These are phyloP conservation scores for Phytophthora litchii DNA, from an alignment of 352 stramenopile genomes.

Conservation along the genomic window DNA sequence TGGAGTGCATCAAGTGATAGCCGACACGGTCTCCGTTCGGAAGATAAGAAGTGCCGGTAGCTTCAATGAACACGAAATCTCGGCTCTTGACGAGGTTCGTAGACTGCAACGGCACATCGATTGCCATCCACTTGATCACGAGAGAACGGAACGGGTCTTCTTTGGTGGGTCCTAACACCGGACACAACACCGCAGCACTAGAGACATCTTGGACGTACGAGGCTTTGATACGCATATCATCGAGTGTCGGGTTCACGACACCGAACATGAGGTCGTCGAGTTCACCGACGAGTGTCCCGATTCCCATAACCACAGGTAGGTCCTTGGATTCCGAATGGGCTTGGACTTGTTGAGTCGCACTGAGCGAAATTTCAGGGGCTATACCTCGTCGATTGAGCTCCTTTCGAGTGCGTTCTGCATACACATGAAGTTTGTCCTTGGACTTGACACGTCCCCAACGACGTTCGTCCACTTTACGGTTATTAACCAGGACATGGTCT, in stretches of 20 bases:
- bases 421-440: constrained; percentile 26
- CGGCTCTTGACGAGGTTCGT: constrained; percentile 29
- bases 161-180: constrained; percentile 23
- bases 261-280: constrained; percentile 44
- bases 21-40: constrained; percentile 34
- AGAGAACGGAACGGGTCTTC: constrained; percentile 35
- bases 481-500: constrained; percentile 19
- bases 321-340: constrained; percentile 13
- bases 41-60: constrained; percentile 27
- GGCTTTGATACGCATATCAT: constrained; percentile 36
- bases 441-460: constrained; percentile 32
- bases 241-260: constrained; percentile 31
- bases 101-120: constrained; percentile 29
- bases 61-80: constrained; percentile 45
- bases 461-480: constrained; percentile 23
- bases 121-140: constrained; percentile 42
- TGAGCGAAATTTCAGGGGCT: constrained; percentile 8
- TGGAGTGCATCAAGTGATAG: constrained; percentile 44
- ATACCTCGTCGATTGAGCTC: constrained; percentile 24
- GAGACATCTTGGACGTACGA: constrained; percentile 29
- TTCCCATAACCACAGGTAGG: constrained; percentile 25
- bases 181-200: constrained; percentile 22
- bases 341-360: constrained; percentile 14
- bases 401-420: constrained; percentile 16
- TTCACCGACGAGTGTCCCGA: constrained; percentile 29